phyloP scores from a whole-genome alignment of 2,329 filamentous ascomycete species.

The Penicillium sp. region DNA sequence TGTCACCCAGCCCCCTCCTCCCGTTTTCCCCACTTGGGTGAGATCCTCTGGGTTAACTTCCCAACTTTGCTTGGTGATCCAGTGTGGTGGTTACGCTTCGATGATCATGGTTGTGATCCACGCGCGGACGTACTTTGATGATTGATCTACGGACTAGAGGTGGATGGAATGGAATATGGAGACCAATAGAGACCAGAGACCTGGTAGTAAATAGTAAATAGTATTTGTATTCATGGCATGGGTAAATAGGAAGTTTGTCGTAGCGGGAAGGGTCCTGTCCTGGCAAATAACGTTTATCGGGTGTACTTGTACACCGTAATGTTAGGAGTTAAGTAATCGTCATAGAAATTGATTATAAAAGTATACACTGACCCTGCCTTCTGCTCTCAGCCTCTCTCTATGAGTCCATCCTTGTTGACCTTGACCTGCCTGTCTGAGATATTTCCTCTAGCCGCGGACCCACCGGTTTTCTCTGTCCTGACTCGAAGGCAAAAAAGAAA shows the following conservation, averaged over 20 bases:
- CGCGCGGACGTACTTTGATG: background rate
- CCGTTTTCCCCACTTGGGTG: conserved; percentile 5
- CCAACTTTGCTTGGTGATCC: conserved; percentile 3
- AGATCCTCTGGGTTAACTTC: conserved; percentile 17
- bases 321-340: too few species aligned
- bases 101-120: background rate
- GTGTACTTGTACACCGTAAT: too few species aligned
- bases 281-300: too few species aligned
- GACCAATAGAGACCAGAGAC: too few species aligned
- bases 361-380: too few species aligned
- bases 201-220: too few species aligned
- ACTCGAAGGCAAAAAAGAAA: conserved; percentile 21
- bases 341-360: too few species aligned
- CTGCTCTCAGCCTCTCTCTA: too few species aligned
- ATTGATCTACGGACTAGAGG: background rate
- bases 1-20: conserved; percentile 1
- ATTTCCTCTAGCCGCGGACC: conserved; percentile 3
- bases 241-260: too few species aligned
- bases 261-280: too few species aligned
- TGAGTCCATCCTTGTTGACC: background rate
- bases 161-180: too few species aligned
- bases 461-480: conserved; percentile 10
- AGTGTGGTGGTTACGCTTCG: background rate
- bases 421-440: conserved; percentile 1
- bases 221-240: too few species aligned